Conservation (phyloP, 1,284 basidiomycete species). For the Ganoderma meredithae region DNA sequence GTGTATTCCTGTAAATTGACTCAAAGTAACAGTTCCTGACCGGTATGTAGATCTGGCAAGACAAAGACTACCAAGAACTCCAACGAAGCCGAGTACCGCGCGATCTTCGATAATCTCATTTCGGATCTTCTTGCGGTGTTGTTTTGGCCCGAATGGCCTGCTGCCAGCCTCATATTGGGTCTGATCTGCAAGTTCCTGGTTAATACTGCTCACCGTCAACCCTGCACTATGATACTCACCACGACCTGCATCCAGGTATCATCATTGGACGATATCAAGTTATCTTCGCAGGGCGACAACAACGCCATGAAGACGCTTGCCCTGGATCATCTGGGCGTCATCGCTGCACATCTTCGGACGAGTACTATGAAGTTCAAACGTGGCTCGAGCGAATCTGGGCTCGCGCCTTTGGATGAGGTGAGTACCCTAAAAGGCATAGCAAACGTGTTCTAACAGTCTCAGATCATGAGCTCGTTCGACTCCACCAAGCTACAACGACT, state of each 20-base stretch:
- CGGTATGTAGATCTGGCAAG: constrained; percentile 67
- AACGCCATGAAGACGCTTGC: constrained; percentile 89
- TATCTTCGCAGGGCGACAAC: constrained; percentile 66
- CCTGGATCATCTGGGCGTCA: constrained; percentile 92
- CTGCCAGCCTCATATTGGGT: constrained; percentile 81
- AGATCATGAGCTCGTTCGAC: constrained; percentile 67
- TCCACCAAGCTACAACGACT: constrained; percentile 63
- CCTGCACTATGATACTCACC: not conserved
- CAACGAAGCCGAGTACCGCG: constrained; percentile 90
- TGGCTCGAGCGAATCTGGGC: constrained; percentile 34
- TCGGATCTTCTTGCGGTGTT: constrained; percentile 89
- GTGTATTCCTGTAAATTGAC: not conserved
- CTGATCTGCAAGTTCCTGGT: constrained; percentile 88
- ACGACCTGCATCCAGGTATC: constrained; percentile 56
- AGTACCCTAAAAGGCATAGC: constrained; percentile 9
- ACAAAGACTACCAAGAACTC: constrained; percentile 87
- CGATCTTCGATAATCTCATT: constrained; percentile 90
- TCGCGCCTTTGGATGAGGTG: constrained; percentile 77
- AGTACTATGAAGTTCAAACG: constrained; percentile 58
- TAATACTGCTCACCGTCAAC: constrained; percentile 25
- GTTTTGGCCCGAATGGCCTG: constrained; percentile 98
- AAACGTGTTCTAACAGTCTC: constrained; percentile 5
- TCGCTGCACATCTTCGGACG: constrained; percentile 82
- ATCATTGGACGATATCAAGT: constrained; percentile 84
- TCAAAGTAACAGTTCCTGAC: constrained; percentile 7